Conservation (phyloP, 495 filamentous ascomycete genomes). For the Hypomontagnella monticulosa region DNA sequence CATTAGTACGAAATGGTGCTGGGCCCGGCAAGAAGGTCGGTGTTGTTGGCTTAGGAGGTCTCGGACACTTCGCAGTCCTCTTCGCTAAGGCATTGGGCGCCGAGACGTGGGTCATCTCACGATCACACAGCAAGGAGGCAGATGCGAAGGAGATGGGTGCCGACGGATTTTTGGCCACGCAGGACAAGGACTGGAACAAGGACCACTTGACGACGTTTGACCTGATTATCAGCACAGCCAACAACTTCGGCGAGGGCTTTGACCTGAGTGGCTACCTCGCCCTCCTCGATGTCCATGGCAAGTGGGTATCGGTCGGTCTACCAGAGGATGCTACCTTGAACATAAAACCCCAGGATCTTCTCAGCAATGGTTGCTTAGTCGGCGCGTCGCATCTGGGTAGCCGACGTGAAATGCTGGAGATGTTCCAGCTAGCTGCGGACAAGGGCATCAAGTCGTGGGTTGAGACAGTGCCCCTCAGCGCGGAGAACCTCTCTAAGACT, state of each 20-base stretch:
- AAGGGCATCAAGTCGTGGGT: conserved; percentile 86
- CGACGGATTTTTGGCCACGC: conserved; percentile 76
- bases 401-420: conserved; percentile 79
- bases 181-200: conserved; percentile 72
- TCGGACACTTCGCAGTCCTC: conserved; percentile 77
- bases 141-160: conserved; percentile 76
- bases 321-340: conserved; percentile 81
- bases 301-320: conserved; percentile 83
- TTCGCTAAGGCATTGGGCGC: conserved; percentile 78
- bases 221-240: conserved; percentile 69
- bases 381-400: conserved; percentile 85
- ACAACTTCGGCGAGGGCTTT: conserved; percentile 59
- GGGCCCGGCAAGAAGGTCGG: conserved; percentile 84
- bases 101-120: conserved; percentile 75
- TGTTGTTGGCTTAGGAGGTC: conserved; percentile 75
- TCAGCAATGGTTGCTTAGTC: conserved; percentile 80
- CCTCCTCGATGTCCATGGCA: conserved; percentile 83
- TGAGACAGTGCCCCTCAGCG: conserved; percentile 76
- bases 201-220: conserved; percentile 65
- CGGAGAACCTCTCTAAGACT: conserved; percentile 72
- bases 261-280: conserved; percentile 75
- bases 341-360: conserved; percentile 80
- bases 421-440: conserved; percentile 84
- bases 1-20: conserved; percentile 76
- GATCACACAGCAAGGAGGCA: conserved; percentile 71